A percentile compares a stretch with the other conserved stretches of the same genome.
Evolutionary conservation across 805 yeast species (phyloP).

Genomic region (Kuraishia capsulata): DNA sequence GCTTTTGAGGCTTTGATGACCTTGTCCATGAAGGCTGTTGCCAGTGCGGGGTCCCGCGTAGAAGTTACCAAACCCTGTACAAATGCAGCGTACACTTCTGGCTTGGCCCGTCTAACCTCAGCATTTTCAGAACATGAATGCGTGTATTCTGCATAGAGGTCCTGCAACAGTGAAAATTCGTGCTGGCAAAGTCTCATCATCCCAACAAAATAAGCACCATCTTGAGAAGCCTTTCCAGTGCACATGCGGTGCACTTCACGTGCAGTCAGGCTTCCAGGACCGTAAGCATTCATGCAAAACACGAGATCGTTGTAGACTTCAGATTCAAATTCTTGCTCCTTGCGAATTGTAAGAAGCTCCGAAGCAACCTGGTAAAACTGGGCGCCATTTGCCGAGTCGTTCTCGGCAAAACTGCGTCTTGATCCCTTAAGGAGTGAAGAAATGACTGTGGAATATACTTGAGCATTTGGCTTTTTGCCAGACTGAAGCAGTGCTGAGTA

Average conservation of each 20-base stretch:
- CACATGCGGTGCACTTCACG: constrained; percentile 5
- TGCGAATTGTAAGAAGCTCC: constrained; percentile 28
- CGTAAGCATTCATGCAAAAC: constrained; percentile 16
- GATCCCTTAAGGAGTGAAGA: constrained; percentile 42
- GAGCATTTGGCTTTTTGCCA: constrained; percentile 43
- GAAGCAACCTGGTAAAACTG: constrained; percentile 42
- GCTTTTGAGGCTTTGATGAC: constrained; percentile 20
- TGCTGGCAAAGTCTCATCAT: neutral
- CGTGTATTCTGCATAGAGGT: constrained; percentile 22
- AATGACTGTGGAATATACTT: constrained; percentile 46
- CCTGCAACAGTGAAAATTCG: neutral
- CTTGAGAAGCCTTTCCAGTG: neutral
- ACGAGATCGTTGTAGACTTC: constrained; percentile 13
- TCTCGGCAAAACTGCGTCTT: constrained; percentile 26
- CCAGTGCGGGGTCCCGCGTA: constrained; percentile 32
- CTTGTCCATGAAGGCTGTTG: constrained; percentile 49
- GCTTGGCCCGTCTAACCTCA: constrained; percentile 26
- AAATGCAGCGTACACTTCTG: constrained; percentile 38
- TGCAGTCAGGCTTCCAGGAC: constrained; percentile 8
- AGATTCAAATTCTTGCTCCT: constrained; percentile 6
- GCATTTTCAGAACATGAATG: constrained; percentile 11
- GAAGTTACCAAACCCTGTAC: constrained; percentile 44
- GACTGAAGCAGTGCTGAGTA: constrained; percentile 57
- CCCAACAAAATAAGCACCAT: neutral
- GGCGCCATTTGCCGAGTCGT: constrained; percentile 27